phyloP scores from a whole-genome alignment of 495 filamentous ascomycete species.

The Podospora fimiseda region DNA sequence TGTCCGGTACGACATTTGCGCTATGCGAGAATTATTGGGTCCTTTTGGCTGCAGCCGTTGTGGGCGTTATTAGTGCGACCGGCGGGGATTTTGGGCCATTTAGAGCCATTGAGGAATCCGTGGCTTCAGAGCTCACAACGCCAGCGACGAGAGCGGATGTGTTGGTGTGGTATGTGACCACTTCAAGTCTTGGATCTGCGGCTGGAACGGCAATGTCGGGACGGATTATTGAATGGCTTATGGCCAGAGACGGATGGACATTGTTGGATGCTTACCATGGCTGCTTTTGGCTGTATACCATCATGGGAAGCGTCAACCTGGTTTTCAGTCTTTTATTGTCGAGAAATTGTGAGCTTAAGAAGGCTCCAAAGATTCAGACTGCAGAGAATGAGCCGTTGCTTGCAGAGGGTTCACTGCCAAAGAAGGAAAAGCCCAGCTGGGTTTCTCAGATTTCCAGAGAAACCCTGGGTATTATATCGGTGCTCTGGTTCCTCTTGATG shows the following conservation, averaged over 20 bases:
- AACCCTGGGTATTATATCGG: conserved; percentile 55
- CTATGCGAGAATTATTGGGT: conserved; percentile 65
- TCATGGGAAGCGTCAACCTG: conserved; percentile 34
- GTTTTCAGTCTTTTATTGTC: conserved; percentile 24
- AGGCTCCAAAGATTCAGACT: conserved; percentile 1
- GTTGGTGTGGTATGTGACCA: conserved; percentile 74
- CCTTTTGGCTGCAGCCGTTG: conserved; percentile 63
- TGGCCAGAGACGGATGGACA: conserved; percentile 27
- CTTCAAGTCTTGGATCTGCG: conserved; percentile 24
- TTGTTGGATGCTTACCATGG: conserved; percentile 33
- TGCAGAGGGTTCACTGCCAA: not conserved
- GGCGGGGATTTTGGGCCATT: conserved; percentile 81
- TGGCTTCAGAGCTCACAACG: conserved; percentile 62
- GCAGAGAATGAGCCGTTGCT: conserved; percentile 12
- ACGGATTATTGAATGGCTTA: conserved; percentile 30
- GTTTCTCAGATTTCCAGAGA: conserved; percentile 50
- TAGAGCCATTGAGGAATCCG: conserved; percentile 77
- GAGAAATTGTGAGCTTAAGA: conserved; percentile 30
- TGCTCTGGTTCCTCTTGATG: conserved; percentile 68
- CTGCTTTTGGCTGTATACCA: conserved; percentile 32
- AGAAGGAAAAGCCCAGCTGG: conserved; percentile 10
- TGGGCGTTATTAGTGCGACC: conserved; percentile 76
- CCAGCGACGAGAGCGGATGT: conserved; percentile 62
- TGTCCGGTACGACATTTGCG: conserved; percentile 62
- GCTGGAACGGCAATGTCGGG: conserved; percentile 34